Base-by-base conservation (phyloP, 495 filamentous ascomycete species). In the Jackrogersella minutella region DNA sequence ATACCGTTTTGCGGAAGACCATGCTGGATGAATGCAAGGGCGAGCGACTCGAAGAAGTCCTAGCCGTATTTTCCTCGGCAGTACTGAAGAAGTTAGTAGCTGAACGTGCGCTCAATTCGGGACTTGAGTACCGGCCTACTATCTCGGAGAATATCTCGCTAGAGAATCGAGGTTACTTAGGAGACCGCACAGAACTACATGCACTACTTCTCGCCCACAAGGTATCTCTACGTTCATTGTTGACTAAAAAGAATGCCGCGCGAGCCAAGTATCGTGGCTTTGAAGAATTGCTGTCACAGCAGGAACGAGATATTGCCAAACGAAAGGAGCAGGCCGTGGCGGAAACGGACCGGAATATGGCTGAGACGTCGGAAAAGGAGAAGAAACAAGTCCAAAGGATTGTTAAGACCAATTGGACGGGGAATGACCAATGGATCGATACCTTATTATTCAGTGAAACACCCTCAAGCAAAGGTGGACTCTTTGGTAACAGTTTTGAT, bases 1-100 rank as follows among this genome's bases (percentile, higher is more conserved):
- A 96, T 73, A 83, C 84, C 0, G 85, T 92, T 3, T 77, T 96
- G 36, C 86, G 93, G 39, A 96, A 94, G 77, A 92, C 90, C 0
- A 94, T 96, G 91, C 79, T 97, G 57, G 93, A 97, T 74, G 92
- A 97, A 64, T 97, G 93, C 78, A 91, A 88, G 65, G 91, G 91
- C 28, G 91, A 92, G 59, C 85, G 91, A 63, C 83, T 92, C 55
- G 90, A 91, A 72, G 92, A 97, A 76, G 76, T 94, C 1, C 81
- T 96, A 9, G 85, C 88, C 9, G 82, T 85, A 0, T 96, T 97
- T 73, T 95, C 93, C 5, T 89, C 88, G 17, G 83, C 86, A 0
- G 92, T 96, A 10, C 75, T 97, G 50, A 90, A 90, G 73, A 93
- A 90, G 68, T 65, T 85, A 8, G 74, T 90, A 19, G 77, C 81